These are phyloP conservation scores for Fusarium buxicola DNA, from an alignment of 2,329 filamentous ascomycete species.

Conservation along the genomic window DNA sequence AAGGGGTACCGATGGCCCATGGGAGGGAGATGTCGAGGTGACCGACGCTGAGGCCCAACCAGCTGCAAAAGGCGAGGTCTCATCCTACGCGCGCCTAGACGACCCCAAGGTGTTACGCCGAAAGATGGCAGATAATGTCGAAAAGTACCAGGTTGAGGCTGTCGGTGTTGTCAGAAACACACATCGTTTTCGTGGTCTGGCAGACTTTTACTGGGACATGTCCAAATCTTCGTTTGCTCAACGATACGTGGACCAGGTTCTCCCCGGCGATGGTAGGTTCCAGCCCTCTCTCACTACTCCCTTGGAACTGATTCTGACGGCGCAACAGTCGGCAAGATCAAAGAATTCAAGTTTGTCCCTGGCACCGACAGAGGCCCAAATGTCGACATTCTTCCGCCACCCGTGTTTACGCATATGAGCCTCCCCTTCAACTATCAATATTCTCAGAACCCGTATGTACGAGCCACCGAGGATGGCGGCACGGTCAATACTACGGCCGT, in stretches of 20 bases:
- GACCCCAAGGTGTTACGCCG: conserved; percentile 67
- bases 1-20: conserved; percentile 77
- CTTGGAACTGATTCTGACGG: background rate
- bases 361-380: conserved; percentile 68
- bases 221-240: conserved; percentile 75
- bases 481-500: conserved; percentile 71
- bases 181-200: conserved; percentile 87
- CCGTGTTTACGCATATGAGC: conserved; percentile 78
- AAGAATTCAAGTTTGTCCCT: conserved; percentile 74
- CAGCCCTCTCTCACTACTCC: background rate
- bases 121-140: conserved; percentile 77
- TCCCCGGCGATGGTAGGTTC: conserved; percentile 75
- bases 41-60: conserved; percentile 38
- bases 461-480: conserved; percentile 66
- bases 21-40: conserved; percentile 58
- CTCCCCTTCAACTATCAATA: conserved; percentile 85
- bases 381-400: conserved; percentile 81
- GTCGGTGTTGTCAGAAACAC: conserved; percentile 81
- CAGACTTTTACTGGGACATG: conserved; percentile 88
- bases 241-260: conserved; percentile 76
- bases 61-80: conserved; percentile 45
- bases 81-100: conserved; percentile 62
- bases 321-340: conserved; percentile 60
- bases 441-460: conserved; percentile 85
- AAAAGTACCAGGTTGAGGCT: conserved; percentile 74